Conservation (phyloP, 495 filamentous ascomycete genomes). For the Symbiotaphrina buchneri region DNA sequence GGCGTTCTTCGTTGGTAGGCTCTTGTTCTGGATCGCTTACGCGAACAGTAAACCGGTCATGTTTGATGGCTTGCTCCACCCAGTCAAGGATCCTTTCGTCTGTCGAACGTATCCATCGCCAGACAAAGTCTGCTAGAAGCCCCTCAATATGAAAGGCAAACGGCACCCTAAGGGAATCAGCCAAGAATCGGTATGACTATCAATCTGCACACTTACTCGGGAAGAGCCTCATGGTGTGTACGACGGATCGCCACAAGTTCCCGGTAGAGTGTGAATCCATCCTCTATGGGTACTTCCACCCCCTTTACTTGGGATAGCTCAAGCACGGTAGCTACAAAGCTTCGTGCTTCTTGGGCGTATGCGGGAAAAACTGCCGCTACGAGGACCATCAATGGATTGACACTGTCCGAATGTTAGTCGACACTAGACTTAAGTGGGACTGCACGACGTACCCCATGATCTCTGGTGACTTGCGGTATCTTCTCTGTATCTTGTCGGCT, state of each 20-base stretch:
- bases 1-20: slow-evolving; percentile 60
- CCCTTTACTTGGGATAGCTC: slow-evolving; percentile 38
- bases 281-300: slow-evolving; percentile 64
- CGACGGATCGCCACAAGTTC: slow-evolving; percentile 64
- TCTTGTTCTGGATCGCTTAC: slow-evolving; percentile 31
- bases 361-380: slow-evolving; percentile 68
- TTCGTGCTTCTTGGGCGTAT: slow-evolving; percentile 69
- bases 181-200: too few relatives aligned
- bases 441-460: slow-evolving; percentile 46
- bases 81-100: slow-evolving; percentile 61
- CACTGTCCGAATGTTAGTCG: slow-evolving; percentile 11
- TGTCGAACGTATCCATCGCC: slow-evolving; percentile 74
- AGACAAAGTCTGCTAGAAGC: slow-evolving; percentile 74
- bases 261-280: slow-evolving; percentile 85
- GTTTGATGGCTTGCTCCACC: slow-evolving; percentile 74
- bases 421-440: not conserved
- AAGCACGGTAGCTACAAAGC: slow-evolving; percentile 61
- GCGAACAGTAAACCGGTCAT: slow-evolving; percentile 60
- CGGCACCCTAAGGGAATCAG: slow-evolving; percentile 19
- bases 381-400: slow-evolving; percentile 61
- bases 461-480: slow-evolving; percentile 70
- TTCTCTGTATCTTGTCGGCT: slow-evolving; percentile 69
- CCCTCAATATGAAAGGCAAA: slow-evolving; percentile 80
- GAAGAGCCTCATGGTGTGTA: slow-evolving; percentile 52
- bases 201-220: slow-evolving; percentile 20